phyloP scores from a whole-genome alignment of 495 filamentous ascomycete genomes.

The Aspergillus sclerotioniger region DNA sequence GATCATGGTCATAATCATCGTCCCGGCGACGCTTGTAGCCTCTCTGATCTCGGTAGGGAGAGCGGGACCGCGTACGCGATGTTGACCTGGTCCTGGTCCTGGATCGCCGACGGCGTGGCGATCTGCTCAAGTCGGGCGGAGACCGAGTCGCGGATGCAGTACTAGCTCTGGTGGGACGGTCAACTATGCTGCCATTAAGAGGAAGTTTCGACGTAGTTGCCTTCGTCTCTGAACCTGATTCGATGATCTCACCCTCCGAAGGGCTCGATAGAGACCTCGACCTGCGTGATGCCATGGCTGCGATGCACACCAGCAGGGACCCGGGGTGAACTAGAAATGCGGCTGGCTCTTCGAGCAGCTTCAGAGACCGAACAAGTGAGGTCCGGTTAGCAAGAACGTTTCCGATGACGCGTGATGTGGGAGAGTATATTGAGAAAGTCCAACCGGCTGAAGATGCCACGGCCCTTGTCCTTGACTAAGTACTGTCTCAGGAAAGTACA shows the following conservation, averaged over 20 bases:
- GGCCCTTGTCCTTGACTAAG: slow-evolving; percentile 18
- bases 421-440: slow-evolving; percentile 41
- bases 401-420: slow-evolving; percentile 11
- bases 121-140: slow-evolving; percentile 42
- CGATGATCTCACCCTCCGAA: slow-evolving; percentile 86
- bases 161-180: slow-evolving; percentile 65
- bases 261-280: slow-evolving; percentile 50
- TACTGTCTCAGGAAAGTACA: slow-evolving; percentile 16
- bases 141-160: slow-evolving; percentile 50
- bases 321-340: slow-evolving; percentile 3
- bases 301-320: slow-evolving; percentile 3
- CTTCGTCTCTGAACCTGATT: slow-evolving; percentile 66
- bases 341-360: slow-evolving; percentile 20
- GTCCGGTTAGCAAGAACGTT: slow-evolving; percentile 29
- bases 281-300: slow-evolving; percentile 37
- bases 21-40: slow-evolving; percentile 70
- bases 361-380: slow-evolving; percentile 25
- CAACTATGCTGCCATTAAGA: slow-evolving; percentile 71
- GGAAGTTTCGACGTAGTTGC: slow-evolving; percentile 75
- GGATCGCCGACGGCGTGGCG: slow-evolving; percentile 41
- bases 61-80: slow-evolving; percentile 41
- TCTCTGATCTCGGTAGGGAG: slow-evolving; percentile 46
- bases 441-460: slow-evolving; percentile 46
- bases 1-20: slow-evolving; percentile 59
- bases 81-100: slow-evolving; percentile 32